Evolutionary conservation across 2,329 filamentous ascomycete genomes (phyloP).

Genomic region (Epichloe sibirici): DNA sequence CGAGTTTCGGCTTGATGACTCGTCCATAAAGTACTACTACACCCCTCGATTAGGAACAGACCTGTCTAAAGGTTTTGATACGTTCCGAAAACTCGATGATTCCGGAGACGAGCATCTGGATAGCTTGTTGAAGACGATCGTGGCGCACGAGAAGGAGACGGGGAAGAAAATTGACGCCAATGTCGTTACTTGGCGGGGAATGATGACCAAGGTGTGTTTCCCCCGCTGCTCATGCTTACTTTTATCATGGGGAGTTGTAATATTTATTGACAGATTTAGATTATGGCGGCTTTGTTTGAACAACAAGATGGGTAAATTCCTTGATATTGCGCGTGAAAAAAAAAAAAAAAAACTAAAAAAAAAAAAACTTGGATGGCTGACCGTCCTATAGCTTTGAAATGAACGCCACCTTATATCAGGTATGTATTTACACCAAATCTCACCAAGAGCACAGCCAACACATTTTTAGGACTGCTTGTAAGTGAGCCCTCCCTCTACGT

Average conservation of each 20-base stretch:
- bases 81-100: constrained; percentile 74
- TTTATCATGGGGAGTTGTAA: not conserved
- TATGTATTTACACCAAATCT: constrained; percentile 30
- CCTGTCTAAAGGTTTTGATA: constrained; percentile 69
- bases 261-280: constrained; percentile 34
- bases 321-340: not conserved
- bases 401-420: constrained; percentile 87
- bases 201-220: constrained; percentile 81
- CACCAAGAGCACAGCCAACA: constrained; percentile 8
- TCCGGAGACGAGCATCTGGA: constrained; percentile 78
- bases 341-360: too few species aligned
- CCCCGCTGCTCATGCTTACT: not conserved
- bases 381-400: constrained; percentile 55
- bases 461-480: constrained; percentile 40
- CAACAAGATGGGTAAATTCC: constrained; percentile 55
- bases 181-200: constrained; percentile 86
- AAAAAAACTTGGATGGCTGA: not conserved
- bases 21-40: constrained; percentile 81
- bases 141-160: constrained; percentile 57
- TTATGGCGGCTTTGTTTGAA: constrained; percentile 76
- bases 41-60: constrained; percentile 59
- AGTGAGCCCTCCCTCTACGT: constrained; percentile 10
- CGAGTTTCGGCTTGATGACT: constrained; percentile 60
- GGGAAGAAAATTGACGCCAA: constrained; percentile 60
- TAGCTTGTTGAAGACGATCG: constrained; percentile 65